Base-by-base conservation (phyloP, 805 yeast species). In the Candida jianshihensis region DNA sequence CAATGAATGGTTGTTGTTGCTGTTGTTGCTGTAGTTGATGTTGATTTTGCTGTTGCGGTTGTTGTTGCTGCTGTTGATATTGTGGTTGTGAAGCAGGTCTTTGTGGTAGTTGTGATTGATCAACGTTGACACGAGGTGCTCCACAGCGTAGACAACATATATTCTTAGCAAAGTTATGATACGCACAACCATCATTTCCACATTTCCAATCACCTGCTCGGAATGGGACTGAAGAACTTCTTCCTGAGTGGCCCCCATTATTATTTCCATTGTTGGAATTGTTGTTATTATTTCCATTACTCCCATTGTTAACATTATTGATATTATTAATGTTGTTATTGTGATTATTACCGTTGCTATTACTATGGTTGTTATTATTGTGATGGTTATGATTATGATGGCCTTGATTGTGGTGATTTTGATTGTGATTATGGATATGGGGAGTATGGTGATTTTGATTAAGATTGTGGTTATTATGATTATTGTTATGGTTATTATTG, bases 191-290 rank as follows among this genome's bases (percentile, higher is more conserved):
- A 37, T 81, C 89, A 44, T 73, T 77, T 19, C 74, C 67, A 64
- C 96, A 89, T 59, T 87, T 88, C 96, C 96, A 89, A 61, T 88
- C 97, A 35, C 96, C 96, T 3, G 96, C 96, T 49, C 97, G 73
- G 61, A 89, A 89, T 21, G 96, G 96, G n/a, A 89, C 94, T 49
- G 75, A 66, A 5, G 68, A 70, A 36, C 61, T 61, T 30, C 64
- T 44, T 11, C 26, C 26, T n/a, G n/a, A n/a, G n/a, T n/a, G n/a
- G n/a, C n/a, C n/a, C 24, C 24, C 24, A 21, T 21, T 21, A 21
- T 21, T 21, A 21, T 21, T 8, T 8, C 24, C 24, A 31, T 37
- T 39, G 30, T 38, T 37, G 18, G 35, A 36, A 31, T 41, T 43
- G 21, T 37, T 33, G 16, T 29, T 33, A 35, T 39, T 38, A 16